Evolutionary conservation across 2,329 filamentous ascomycete genomes (phyloP), one percentile per base, ranked within the genome.

Genomic region (Hirsutella thompsonii): DNA sequence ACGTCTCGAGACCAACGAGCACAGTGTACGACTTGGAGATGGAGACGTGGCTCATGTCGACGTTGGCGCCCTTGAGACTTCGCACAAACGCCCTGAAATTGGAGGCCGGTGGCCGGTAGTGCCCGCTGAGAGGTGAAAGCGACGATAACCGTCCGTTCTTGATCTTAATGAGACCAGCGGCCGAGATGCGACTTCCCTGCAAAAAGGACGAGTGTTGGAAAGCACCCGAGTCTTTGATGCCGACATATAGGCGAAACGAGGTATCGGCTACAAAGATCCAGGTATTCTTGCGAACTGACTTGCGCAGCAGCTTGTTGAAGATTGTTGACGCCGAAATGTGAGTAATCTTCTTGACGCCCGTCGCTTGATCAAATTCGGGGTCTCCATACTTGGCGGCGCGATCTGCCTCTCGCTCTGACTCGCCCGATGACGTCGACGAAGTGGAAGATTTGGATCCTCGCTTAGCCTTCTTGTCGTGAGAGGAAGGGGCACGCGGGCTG

Each of bases 261-360:
- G 85, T 90, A 60, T 94, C 88, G 20, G 83, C 82, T 8, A 89
- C 88, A 52, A 94, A 95, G 48, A 94, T 93, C 89, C 89, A 94
- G 4, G 84, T 92, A 53, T 90, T 89, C 47, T 87, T 87, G 58
- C 80, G 83, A 32, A 88, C 83, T 0, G 83, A 80, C 47, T 85
- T 82, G 45, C 84, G 76, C 14, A 92, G 69, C 5, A 94, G 68
- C 47, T 83, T 82, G 58, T 92, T 86, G 56, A 90, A 74, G 3
- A 94, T 70, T 1, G 81, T 80, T 1, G 81, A 76, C 1, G 82
- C 76, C 5, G 76, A 83, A 3, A 88, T 67, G 52, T 87, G 77
- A 37, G 72, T 75, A 13, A 70, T 56, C 47, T 66, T 69, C 45
- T 63, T 62, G 21, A 66, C 32, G 19, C 80, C 77, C 44, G 74